A percentile compares a stretch with the other conserved stretches of the same genome.
Conservation (phyloP, 2,329 filamentous ascomycete genomes). For the Arthrinium puccinioides region DNA sequence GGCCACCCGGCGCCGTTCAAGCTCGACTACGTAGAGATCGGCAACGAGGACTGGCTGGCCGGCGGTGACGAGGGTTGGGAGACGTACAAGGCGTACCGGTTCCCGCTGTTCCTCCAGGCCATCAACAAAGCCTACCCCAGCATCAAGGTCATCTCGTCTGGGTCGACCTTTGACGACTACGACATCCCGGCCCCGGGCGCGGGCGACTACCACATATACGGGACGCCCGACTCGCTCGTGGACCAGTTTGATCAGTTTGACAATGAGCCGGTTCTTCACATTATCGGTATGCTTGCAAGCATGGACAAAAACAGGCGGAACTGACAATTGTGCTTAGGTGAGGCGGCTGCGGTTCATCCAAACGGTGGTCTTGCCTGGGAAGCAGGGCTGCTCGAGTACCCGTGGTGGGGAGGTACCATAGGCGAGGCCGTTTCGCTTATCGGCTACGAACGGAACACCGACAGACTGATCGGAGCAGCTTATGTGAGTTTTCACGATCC, state of each 20-base stretch:
- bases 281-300: constrained; percentile 12
- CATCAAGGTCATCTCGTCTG: constrained; percentile 47
- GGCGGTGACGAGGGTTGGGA: constrained; percentile 37
- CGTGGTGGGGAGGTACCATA: constrained; percentile 53
- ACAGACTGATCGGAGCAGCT: constrained; percentile 46
- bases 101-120: constrained; percentile 51
- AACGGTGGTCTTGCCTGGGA: constrained; percentile 43
- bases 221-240: constrained; percentile 42
- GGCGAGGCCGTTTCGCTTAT: constrained; percentile 59
- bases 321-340: constrained; percentile 35
- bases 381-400: constrained; percentile 37
- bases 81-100: constrained; percentile 47
- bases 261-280: constrained; percentile 26
- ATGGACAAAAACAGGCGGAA: neutral
- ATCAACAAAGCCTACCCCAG: constrained; percentile 49
- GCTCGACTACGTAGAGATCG: constrained; percentile 56
- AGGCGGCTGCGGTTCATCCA: constrained; percentile 43
- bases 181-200: constrained; percentile 33
- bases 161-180: constrained; percentile 33
- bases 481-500: constrained; percentile 25
- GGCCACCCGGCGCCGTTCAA: constrained; percentile 56
- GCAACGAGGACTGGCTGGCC: constrained; percentile 60
- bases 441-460: constrained; percentile 57
- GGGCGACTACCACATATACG: constrained; percentile 46
- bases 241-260: constrained; percentile 46